These are phyloP conservation scores for Tuber melanosporum DNA, from an alignment of 495 filamentous ascomycete genomes.

Conservation along the genomic window DNA sequence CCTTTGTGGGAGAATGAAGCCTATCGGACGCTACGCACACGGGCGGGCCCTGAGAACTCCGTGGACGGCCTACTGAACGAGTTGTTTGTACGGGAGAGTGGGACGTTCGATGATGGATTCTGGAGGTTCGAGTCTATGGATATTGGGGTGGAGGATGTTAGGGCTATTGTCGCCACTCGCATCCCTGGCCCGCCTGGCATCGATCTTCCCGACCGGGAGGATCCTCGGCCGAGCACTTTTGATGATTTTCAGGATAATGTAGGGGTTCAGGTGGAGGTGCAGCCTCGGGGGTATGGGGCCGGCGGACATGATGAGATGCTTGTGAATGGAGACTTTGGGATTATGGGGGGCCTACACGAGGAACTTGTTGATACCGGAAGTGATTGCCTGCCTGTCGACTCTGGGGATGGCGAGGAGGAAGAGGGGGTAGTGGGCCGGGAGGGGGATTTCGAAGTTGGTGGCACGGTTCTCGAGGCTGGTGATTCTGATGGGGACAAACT, in stretches of 20 bases:
- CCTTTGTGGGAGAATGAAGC: slow-evolving; percentile 3
- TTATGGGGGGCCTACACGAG: not conserved
- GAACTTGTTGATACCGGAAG: not conserved
- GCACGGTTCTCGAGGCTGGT: not conserved
- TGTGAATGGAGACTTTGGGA: not conserved
- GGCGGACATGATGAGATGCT: not conserved
- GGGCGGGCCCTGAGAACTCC: not conserved
- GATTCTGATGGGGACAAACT: not conserved
- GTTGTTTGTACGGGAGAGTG: not conserved
- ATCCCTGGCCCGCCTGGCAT: not conserved
- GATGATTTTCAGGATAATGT: not conserved
- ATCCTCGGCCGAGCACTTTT: not conserved
- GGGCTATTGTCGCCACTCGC: slow-evolving; percentile 1
- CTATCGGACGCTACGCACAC: not conserved
- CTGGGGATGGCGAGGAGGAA: not conserved
- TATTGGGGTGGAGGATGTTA: not conserved
- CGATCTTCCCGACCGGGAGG: not conserved
- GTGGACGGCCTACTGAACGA: not conserved
- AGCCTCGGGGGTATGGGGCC: not conserved
- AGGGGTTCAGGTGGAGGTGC: not conserved
- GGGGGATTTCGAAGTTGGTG: not conserved
- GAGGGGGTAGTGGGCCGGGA: not conserved
- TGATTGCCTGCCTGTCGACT: not conserved
- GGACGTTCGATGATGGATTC: not conserved
- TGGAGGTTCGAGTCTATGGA: not conserved